Base-by-base conservation (phyloP, 805 yeast species). In the Suhomyces tanzawaensis region DNA sequence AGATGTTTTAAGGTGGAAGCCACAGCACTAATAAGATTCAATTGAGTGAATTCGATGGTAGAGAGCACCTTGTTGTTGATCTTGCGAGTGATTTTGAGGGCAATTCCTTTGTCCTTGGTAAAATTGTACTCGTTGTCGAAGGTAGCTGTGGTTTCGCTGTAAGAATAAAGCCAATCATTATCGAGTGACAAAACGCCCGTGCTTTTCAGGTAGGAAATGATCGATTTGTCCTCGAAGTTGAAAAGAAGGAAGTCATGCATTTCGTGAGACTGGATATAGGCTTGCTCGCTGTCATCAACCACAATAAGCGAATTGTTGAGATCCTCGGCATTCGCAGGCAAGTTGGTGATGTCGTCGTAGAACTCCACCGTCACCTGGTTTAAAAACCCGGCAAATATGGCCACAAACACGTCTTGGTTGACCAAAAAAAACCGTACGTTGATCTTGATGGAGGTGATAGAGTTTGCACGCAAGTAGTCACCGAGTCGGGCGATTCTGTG, bases 1-100 rank as follows among this genome's bases (percentile, higher is more conserved):
- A 76, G 59, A 27, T 69, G 71, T 47, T 72, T 77, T 31, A 75
- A 45, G 16, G 73, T 62, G 1, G 83, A 66, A 2, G 85, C 77
- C 23, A 74, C 58, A 5, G 79, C 66, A 44, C 81, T 72, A 4
- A 77, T 72, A 28, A 79, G 53, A 44, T 76, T 75, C 40, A 71
- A 61, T 39, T 78, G 82, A 4, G 77, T 70, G 48, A 72, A 78
- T 9, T 43, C 51, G 3, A 50, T 43, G 22, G 50, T 37, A 1
- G 52, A 41, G n/a, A 40, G 5, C 11, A 51, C 48, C 26, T 37
- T 42, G 26, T 43, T 41, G 25, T 47, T 46, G 12, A 45, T 35
- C 24, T 50, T 48, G 4, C 46, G 38, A 4, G 58, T 48, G 4
- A 64, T 36, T 26, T 47, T 50, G 11, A 68, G 32, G 2, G 69